Conservation (phyloP, 2,329 filamentous ascomycete species). For the Penicillium hordei region DNA sequence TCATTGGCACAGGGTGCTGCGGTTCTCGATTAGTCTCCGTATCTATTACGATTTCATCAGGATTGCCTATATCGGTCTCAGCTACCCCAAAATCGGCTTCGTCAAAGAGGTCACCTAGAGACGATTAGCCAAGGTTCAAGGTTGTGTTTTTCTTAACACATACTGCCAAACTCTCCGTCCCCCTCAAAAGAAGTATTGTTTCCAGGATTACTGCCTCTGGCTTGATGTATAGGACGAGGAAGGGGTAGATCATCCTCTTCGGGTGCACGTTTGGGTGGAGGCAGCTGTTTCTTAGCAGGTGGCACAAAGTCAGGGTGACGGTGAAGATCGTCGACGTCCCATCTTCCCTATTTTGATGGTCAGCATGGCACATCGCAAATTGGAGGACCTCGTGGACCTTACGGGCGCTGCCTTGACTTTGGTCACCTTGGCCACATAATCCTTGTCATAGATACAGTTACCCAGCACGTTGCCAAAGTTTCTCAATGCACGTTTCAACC, state of each 20-base stretch:
- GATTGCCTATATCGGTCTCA: slow-evolving; percentile 63
- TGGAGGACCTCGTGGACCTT: slow-evolving; percentile 17
- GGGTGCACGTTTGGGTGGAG: slow-evolving; percentile 35
- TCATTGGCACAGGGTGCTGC: slow-evolving; percentile 30
- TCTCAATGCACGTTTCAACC: slow-evolving; percentile 80
- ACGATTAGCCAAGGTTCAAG: slow-evolving; percentile 17
- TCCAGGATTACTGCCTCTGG: slow-evolving; percentile 32
- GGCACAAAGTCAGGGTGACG: slow-evolving; percentile 72
- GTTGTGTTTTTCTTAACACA: slow-evolving; percentile 7
- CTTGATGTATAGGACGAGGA: slow-evolving; percentile 22
- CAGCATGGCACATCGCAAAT: slow-evolving; percentile 8
- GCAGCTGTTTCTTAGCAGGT: slow-evolving; percentile 55
- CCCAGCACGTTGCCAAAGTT: slow-evolving; percentile 95
- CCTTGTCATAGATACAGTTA: slow-evolving; percentile 98
- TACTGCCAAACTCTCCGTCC: slow-evolving; percentile 47
- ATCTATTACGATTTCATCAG: slow-evolving; percentile 70
- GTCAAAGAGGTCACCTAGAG: slow-evolving; percentile 63
- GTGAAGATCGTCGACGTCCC: slow-evolving; percentile 76
- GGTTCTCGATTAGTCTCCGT: slow-evolving; percentile 27
- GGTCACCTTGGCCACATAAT: slow-evolving; percentile 84
- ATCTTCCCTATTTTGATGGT: slow-evolving; percentile 55
- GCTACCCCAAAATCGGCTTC: slow-evolving; percentile 71
- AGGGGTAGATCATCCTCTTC: slow-evolving; percentile 54
- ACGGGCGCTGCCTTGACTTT: slow-evolving; percentile 77
- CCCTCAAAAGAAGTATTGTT: slow-evolving; percentile 36